Percentiles rank a stretch among this genome's conserved stretches.
These are phyloP conservation scores for Sedum album DNA, from an alignment of 164 flowering plant species.

Conservation along the genomic window DNA sequence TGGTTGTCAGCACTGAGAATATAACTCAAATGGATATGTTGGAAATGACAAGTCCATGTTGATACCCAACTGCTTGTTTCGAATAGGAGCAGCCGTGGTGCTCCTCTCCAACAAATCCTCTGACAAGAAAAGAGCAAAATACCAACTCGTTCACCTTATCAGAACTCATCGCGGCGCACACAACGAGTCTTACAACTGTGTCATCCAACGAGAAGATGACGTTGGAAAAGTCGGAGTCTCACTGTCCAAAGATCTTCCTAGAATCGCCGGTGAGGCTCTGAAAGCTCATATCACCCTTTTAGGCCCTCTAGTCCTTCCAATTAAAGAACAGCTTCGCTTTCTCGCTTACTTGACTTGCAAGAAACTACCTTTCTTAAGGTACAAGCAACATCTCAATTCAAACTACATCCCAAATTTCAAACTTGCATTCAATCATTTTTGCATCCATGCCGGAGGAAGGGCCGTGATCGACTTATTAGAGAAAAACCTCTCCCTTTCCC, in stretches of 20 bases:
- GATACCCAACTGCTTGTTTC: neutral
- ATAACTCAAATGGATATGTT: conserved; percentile 13
- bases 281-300: neutral
- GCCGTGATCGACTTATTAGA: conserved; percentile 27
- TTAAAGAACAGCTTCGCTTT: conserved; percentile 10
- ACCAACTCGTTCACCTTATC: neutral
- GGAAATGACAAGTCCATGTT: neutral
- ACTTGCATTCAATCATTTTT: conserved; percentile 33
- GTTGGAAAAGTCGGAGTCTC: neutral
- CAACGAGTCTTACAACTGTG: neutral
- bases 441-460: conserved; percentile 36
- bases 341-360: conserved; percentile 11
- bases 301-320: neutral
- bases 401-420: conserved; percentile 23
- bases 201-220: conserved; percentile 19
- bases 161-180: neutral
- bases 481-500: conserved; percentile 17
- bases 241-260: conserved; percentile 11
- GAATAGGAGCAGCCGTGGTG: neutral
- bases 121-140: neutral
- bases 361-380: neutral
- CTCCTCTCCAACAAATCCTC: neutral
- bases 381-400: too few species aligned
- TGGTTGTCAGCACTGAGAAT: neutral
- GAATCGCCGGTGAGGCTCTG: neutral